Evolutionary conservation across 1,284 basidiomycete genomes (phyloP), one percentile per base, ranked within the genome.

Genomic region (Boletus smithii): DNA sequence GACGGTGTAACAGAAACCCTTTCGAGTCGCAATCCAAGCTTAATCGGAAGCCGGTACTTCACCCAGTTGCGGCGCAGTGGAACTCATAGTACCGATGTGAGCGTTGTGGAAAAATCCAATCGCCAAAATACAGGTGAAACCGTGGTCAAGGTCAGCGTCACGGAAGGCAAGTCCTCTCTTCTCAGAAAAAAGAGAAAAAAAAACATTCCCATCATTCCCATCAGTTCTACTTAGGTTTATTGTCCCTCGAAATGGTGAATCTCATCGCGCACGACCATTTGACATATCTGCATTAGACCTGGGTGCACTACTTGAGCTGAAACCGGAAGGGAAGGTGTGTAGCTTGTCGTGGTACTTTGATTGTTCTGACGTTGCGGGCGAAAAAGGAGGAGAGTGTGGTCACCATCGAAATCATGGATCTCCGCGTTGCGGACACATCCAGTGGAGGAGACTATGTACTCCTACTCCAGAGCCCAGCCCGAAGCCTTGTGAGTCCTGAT

Each of bases 21-120:
- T 10, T 66, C 69, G 53, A 77, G 80, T 49, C 74, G 73, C 47
- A 78, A 86, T 53, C 68, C 83, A 5, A 90, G 83, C 63, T 68
- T 94, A 50, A 88, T 93, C 49, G 91, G 91, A 14, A 93, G 90
- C 60, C 79, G 83, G 27, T 94, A 83, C 67, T 93, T 94, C 55
- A 76, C 79, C 0, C 78, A 76, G 47, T 76, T 79, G 30, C 74
- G 77, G 44, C 75, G 73, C 33, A 68, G 70, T 35, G 72, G 70
- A 55, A 71, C 70, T 37, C 73, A 66, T 33, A 67, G 69, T 18
- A 69, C 62, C 53, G 65, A 63, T 60, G 67, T 59, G 34, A 60
- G 56, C 17, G 49, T 51, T 8, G 62, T 60, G 39, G 61, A 60
- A 18, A 56, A 53, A 49, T 62, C 40, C 53, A 60, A 50, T 38